Percentiles rank a stretch among this genome's conserved stretches.
phyloP scores from a whole-genome alignment of 2,329 filamentous ascomycete genomes.

The Periconia digitata region DNA sequence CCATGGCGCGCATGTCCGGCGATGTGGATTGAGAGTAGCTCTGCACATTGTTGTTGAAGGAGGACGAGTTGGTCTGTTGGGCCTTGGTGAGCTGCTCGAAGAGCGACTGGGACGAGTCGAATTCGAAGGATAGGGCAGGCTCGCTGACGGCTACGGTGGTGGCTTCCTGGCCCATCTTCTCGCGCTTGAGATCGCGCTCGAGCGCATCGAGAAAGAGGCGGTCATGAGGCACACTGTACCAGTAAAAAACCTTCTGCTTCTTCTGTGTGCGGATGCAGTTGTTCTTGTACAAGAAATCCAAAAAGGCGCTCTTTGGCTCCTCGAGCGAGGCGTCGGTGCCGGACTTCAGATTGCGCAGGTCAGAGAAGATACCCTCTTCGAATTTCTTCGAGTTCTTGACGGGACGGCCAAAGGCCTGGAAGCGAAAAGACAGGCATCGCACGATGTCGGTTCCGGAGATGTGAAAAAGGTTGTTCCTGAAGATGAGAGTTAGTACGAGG shows the following conservation, averaged over 20 bases:
- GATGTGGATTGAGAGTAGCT: constrained; percentile 79
- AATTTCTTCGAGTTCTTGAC: constrained; percentile 99
- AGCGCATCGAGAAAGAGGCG: constrained; percentile 95
- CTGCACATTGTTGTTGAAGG: constrained; percentile 74
- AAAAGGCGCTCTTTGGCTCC: constrained; percentile 96
- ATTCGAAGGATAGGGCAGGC: constrained; percentile 96
- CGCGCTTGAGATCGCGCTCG: constrained; percentile 95
- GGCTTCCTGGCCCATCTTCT: constrained; percentile 99
- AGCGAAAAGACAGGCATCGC: constrained; percentile 94
- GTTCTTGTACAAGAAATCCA: constrained; percentile 99
- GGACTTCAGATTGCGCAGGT: constrained; percentile 96
- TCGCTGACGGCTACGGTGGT: constrained; percentile 97
- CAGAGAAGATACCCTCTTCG: constrained; percentile 98
- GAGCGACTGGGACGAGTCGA: constrained; percentile 97
- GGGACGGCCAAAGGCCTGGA: constrained; percentile 96
- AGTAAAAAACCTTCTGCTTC: constrained; percentile 99
- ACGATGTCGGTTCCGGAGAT: constrained; percentile 99
- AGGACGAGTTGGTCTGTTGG: constrained; percentile 97
- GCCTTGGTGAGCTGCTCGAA: constrained; percentile 99
- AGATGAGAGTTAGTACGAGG: constrained; percentile 26
- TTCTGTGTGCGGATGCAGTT: constrained; percentile 99
- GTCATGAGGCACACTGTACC: constrained; percentile 99
- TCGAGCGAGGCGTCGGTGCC: constrained; percentile 97
- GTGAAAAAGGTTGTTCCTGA: constrained; percentile 96
- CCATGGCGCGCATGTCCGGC: constrained; percentile 85